Evolutionary conservation across 2,329 filamentous ascomycete species (phyloP), one percentile per base, ranked within the genome.

Genomic region (Malbranchea zuffiana): DNA sequence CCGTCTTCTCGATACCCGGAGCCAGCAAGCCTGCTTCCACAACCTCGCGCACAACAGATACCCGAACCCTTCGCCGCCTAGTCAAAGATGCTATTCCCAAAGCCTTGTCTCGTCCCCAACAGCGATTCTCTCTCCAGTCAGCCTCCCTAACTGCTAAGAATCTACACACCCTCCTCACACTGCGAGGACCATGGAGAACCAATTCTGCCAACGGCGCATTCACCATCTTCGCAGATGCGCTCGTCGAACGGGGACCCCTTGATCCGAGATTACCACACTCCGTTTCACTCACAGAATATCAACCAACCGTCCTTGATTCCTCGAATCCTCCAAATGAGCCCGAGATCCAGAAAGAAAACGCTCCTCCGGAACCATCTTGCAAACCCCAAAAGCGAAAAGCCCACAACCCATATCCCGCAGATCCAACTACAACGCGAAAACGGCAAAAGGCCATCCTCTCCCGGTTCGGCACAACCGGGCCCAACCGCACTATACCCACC

Each of bases 1-100:
- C 72, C 1, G 56, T 75, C 8, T 56, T 67, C 1, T 47, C 56
- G 11, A 48, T 59, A 4, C 41, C 50, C 0, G 63, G 65, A 1
- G 49, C 65, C 0, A 57, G 63, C 7, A 54, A 60, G 3, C 50
- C 59, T 0, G 61, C 63, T 7, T 37, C 49, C 1, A 27, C 38
- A n/a, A n/a, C 25, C 13, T 5, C n/a, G 11, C 26, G 19, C 6
- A 53, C 49, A 19, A 59, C 57, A 6, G 78, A 82, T 42, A 65
- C 69, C 3, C 73, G 72, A 33, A 80, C 75, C 47, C 61, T 90
- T 17, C 74, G 79, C 37, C 75, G 72, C 25, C 65, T 90, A 3
- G 74, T 92, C 3, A 67, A 86, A 19, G 78, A 86, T 43, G 82
- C 82, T 1, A 77, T 94, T 5, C 83, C 85, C 0, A 86, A 84